Evolutionary conservation across 2,329 filamentous ascomycete genomes (phyloP).

Genomic region (Cladosporium sp.): DNA sequence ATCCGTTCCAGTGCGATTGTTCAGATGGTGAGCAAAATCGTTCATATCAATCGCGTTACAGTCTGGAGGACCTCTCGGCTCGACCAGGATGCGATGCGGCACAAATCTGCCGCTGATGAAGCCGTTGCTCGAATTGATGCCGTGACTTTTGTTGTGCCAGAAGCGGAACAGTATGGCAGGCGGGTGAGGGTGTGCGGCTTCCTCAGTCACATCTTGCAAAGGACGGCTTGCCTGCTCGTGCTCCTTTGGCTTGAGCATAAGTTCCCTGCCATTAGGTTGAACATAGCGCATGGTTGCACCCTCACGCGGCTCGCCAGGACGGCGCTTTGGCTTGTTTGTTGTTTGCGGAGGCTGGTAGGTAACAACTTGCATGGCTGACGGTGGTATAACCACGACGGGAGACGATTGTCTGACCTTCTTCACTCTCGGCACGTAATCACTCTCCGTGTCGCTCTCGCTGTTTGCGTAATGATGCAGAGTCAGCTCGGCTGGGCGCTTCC

Average conservation of each 20-base stretch:
- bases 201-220: background rate
- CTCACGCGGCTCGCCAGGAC: background rate
- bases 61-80: background rate
- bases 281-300: background rate
- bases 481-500: background rate
- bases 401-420: background rate
- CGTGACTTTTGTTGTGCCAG: background rate
- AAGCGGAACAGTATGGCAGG: background rate
- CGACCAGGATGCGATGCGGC: background rate
- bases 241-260: background rate
- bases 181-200: background rate
- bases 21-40: background rate
- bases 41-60: background rate
- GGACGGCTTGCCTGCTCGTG: background rate
- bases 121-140: background rate
- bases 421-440: background rate
- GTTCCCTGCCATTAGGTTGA: background rate
- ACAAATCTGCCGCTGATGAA: background rate
- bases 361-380: background rate
- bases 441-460: background rate
- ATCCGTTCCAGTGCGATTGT: constrained; percentile 1
- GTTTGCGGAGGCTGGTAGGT: background rate
- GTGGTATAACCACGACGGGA: background rate
- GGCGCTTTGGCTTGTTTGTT: background rate
- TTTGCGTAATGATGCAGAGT: too few species aligned